phyloP scores from a whole-genome alignment of 257 asterid species.

The Fraxinus excelsior region DNA sequence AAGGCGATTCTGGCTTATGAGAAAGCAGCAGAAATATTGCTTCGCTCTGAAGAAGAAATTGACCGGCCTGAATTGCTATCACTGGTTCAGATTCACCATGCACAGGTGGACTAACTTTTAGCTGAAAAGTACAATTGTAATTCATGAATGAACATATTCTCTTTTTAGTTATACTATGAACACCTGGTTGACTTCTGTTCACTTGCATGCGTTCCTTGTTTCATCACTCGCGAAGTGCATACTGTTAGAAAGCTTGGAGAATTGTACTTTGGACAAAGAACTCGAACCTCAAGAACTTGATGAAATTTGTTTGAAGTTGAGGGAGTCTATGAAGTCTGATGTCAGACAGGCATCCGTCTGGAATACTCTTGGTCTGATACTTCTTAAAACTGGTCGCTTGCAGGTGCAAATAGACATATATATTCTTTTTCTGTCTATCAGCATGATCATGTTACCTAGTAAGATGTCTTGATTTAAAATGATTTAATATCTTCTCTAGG shows the following conservation, averaged over 20 bases:
- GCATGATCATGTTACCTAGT: conserved; percentile 21
- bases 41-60: conserved; percentile 90
- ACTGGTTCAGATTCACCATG: conserved; percentile 91
- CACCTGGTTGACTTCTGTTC: conserved; percentile 13
- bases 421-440: conserved; percentile 22
- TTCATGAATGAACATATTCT: neutral
- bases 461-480: conserved; percentile 25
- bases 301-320: conserved; percentile 69
- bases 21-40: conserved; percentile 89
- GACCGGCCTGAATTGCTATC: conserved; percentile 97
- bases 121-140: conserved; percentile 8
- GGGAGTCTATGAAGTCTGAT: conserved; percentile 72
- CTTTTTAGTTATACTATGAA: conserved; percentile 10
- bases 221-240: conserved; percentile 62
- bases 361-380: conserved; percentile 82
- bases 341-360: conserved; percentile 87
- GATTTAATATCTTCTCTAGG: conserved; percentile 52
- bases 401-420: conserved; percentile 57
- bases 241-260: conserved; percentile 77
- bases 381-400: conserved; percentile 83
- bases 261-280: conserved; percentile 64
- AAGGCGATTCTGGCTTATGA: conserved; percentile 87
- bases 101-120: conserved; percentile 59
- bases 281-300: conserved; percentile 81
- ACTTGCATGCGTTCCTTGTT: conserved; percentile 20